A percentile compares a stretch with the other conserved stretches of the same genome.
phyloP scores from a whole-genome alignment of 371 early-diverging fungal species.

The Phascolomyces articulosus region DNA sequence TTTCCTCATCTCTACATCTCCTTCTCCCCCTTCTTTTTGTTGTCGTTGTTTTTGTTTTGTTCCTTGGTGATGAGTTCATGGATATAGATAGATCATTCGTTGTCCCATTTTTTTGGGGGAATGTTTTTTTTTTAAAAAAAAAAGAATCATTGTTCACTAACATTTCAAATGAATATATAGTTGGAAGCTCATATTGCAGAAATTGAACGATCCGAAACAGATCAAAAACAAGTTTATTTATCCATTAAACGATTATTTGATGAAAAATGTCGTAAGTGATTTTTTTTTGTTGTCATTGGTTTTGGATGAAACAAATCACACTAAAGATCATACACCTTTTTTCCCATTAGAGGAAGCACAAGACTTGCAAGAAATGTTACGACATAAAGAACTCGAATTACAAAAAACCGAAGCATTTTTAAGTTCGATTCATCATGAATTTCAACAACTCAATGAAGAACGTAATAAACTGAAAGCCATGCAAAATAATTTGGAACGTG shows the following conservation, averaged over 20 bases:
- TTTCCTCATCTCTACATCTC: too few relatives aligned
- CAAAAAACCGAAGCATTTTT: slow-evolving; percentile 39
- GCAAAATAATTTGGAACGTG: slow-evolving; percentile 43
- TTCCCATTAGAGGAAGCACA: slow-evolving; percentile 47
- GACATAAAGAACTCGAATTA: slow-evolving; percentile 47
- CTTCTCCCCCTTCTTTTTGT: too few relatives aligned
- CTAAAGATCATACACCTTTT: background rate
- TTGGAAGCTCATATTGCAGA: slow-evolving; percentile 51
- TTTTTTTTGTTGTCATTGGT: too few relatives aligned
- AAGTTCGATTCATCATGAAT: slow-evolving; percentile 37
- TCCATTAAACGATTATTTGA: slow-evolving; percentile 49
- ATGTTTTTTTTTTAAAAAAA: too few relatives aligned
- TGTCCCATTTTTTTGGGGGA: too few relatives aligned
- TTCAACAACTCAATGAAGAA: slow-evolving; percentile 38
- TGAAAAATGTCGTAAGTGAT: slow-evolving; percentile 53
- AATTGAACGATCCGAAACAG: slow-evolving; percentile 48
- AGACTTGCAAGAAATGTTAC: slow-evolving; percentile 46
- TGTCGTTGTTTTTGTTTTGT: too few relatives aligned
- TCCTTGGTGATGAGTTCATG: background rate
- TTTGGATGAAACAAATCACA: too few relatives aligned
- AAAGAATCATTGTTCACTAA: too few relatives aligned
- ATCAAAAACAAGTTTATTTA: slow-evolving; percentile 53
- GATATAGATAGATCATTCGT: background rate
- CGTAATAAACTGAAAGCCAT: slow-evolving; percentile 40
- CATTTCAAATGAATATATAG: slow-evolving; percentile 24